Conservation (phyloP, 371 early-diverging fungal species). For the Mortierella sp. region DNA sequence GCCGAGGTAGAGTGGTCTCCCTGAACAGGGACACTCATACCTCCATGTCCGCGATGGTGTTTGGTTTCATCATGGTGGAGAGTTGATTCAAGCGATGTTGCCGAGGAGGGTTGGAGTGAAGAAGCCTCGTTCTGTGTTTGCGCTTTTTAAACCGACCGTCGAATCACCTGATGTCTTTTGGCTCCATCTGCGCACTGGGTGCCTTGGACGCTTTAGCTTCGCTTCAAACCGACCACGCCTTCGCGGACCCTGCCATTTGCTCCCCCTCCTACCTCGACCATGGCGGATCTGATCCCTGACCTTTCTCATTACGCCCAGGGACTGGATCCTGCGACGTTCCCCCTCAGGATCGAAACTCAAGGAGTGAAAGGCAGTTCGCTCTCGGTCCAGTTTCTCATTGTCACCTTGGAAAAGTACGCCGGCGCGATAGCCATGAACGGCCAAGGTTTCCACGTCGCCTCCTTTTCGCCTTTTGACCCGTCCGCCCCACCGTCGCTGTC, state of each 20-base stretch:
- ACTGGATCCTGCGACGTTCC: constrained; percentile 29
- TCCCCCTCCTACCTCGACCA: neutral
- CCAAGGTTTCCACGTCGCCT: constrained; percentile 22
- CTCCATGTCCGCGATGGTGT: constrained; percentile 49
- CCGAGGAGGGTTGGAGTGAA: too few relatives aligned
- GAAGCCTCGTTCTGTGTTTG: neutral
- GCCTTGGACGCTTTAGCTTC: too few relatives aligned
- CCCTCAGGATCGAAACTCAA: constrained; percentile 5
- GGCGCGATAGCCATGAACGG: constrained; percentile 17
- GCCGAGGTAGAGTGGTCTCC: too few relatives aligned
- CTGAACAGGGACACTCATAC: constrained; percentile 15
- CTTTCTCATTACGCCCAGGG: constrained; percentile 35
- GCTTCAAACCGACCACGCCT: neutral
- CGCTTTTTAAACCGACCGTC: too few relatives aligned
- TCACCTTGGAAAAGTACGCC: constrained; percentile 15
- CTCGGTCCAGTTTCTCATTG: constrained; percentile 14
- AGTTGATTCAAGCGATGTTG: too few relatives aligned
- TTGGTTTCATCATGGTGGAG: constrained; percentile 25
- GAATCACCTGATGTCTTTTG: too few relatives aligned
- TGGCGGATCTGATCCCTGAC: constrained; percentile 38
- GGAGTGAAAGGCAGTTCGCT: neutral
- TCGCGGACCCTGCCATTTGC: too few relatives aligned
- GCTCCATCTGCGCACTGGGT: too few relatives aligned
- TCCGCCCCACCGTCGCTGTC: neutral
- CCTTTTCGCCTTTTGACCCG: neutral